Evolutionary conservation across 495 filamentous ascomycete species (phyloP).

Genomic region (Penicillium pulvis): DNA sequence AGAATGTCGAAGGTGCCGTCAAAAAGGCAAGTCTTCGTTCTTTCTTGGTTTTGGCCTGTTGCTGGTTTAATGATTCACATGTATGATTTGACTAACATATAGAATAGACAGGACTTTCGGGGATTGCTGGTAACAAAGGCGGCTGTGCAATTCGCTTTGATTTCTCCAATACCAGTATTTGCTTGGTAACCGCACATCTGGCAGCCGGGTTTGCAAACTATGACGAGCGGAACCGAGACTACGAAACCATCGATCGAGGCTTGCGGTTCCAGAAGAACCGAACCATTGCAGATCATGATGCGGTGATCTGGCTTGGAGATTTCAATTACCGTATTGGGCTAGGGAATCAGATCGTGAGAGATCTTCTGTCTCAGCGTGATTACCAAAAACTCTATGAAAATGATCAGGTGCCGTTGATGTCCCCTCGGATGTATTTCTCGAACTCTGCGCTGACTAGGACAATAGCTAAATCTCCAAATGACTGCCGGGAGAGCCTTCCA

Average conservation of each 20-base stretch:
- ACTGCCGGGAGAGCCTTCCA: conserved; percentile 85
- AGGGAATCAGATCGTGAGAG: conserved; percentile 73
- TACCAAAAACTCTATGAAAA: conserved; percentile 84
- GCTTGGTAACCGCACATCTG: conserved; percentile 95
- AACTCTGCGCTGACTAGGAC: conserved; percentile 10
- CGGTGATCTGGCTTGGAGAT: conserved; percentile 96
- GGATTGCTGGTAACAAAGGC: conserved; percentile 97
- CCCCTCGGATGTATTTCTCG: background rate
- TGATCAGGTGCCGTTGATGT: conserved; percentile 67
- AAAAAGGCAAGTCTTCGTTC: conserved; percentile 65
- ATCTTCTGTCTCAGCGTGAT: conserved; percentile 68
- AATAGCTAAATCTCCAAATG: conserved; percentile 92
- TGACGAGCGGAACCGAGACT: conserved; percentile 92
- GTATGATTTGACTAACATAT: conserved; percentile 12
- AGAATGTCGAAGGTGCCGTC: conserved; percentile 92
- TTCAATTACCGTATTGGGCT: conserved; percentile 98
- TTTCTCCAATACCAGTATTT: conserved; percentile 88
- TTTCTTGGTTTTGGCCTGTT: no score
- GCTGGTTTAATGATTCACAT: background rate
- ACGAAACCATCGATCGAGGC: conserved; percentile 83
- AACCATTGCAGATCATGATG: conserved; percentile 88
- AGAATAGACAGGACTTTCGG: conserved; percentile 82
- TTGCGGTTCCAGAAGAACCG: conserved; percentile 88
- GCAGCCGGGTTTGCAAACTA: conserved; percentile 97
- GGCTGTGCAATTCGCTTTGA: conserved; percentile 97